Conservation (phyloP, 1,284 basidiomycete genomes). For the Quambalaria eucalypti region DNA sequence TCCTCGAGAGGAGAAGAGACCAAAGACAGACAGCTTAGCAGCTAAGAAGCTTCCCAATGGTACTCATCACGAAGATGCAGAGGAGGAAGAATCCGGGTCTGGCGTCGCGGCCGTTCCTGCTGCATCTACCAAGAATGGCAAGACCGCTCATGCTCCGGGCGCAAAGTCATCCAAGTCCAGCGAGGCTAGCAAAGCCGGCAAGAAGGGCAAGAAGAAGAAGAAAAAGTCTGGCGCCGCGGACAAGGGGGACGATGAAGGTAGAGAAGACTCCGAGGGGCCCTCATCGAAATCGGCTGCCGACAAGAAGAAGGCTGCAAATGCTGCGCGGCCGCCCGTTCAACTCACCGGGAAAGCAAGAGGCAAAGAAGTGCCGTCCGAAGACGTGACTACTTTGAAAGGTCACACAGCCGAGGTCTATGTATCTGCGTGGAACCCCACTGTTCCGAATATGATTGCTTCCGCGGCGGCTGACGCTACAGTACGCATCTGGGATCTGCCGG, state of each 20-base stretch:
- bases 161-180: neutral
- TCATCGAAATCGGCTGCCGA: neutral
- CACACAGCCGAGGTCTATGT: constrained; percentile 44
- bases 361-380: constrained; percentile 13
- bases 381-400: constrained; percentile 28
- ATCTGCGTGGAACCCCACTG: constrained; percentile 45
- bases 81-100: neutral
- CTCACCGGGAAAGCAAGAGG: constrained; percentile 2
- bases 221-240: constrained; percentile 9
- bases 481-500: constrained; percentile 44
- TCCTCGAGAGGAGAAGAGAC: constrained; percentile 22
- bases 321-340: neutral
- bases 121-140: constrained; percentile 1
- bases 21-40: constrained; percentile 3
- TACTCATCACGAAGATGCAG: neutral
- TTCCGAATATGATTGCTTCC: constrained; percentile 41
- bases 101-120: neutral
- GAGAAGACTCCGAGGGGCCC: neutral
- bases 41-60: neutral
- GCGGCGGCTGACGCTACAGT: constrained; percentile 46
- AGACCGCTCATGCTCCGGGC: neutral
- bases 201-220: constrained; percentile 21
- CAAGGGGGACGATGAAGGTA: neutral
- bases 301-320: neutral
- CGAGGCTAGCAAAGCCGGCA: neutral